Evolutionary conservation across 2,329 filamentous ascomycete genomes (phyloP).

Genomic region (Nigrograna mackinnonii): DNA sequence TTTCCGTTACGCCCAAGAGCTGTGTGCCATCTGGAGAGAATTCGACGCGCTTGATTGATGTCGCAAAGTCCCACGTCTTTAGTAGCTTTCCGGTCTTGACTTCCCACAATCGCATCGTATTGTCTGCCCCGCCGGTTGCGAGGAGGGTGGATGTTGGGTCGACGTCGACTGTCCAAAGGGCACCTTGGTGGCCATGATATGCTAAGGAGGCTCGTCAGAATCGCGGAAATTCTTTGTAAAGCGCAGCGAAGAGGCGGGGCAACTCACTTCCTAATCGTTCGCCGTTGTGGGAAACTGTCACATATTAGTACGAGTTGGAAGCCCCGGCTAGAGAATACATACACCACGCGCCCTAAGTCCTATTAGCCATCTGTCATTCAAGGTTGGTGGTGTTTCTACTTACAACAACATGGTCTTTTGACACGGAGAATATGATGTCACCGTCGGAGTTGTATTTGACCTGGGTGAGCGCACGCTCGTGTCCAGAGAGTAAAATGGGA

Average conservation of each 20-base stretch:
- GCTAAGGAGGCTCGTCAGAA: slow-evolving; percentile 36
- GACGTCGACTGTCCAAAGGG: slow-evolving; percentile 98
- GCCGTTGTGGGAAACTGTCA: slow-evolving; percentile 79
- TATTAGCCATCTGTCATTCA: too few relatives aligned
- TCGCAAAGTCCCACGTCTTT: slow-evolving; percentile 97
- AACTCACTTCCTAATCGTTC: slow-evolving; percentile 76
- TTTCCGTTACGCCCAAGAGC: slow-evolving; percentile 94
- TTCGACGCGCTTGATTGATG: slow-evolving; percentile 95
- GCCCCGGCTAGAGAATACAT: slow-evolving; percentile 16
- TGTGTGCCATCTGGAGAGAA: slow-evolving; percentile 93
- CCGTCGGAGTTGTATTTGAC: slow-evolving; percentile 86
- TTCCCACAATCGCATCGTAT: slow-evolving; percentile 97
- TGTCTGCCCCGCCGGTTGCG: slow-evolving; percentile 95
- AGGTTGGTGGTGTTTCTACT: too few relatives aligned
- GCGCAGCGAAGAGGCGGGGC: too few relatives aligned
- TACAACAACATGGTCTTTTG: slow-evolving; percentile 88
- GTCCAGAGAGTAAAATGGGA: slow-evolving; percentile 92
- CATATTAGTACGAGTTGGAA: slow-evolving; percentile 29
- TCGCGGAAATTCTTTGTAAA: too few relatives aligned
- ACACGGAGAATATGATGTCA: slow-evolving; percentile 92
- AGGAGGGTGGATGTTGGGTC: slow-evolving; percentile 90
- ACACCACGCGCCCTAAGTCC: slow-evolving; percentile 92
- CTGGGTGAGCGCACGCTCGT: slow-evolving; percentile 95
- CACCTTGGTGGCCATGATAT: slow-evolving; percentile 95
- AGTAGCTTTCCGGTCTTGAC: slow-evolving; percentile 88